A percentile compares a stretch with the other conserved stretches of the same genome.
Conservation (phyloP, 331 rosid genomes). For the Acacia concinna region DNA sequence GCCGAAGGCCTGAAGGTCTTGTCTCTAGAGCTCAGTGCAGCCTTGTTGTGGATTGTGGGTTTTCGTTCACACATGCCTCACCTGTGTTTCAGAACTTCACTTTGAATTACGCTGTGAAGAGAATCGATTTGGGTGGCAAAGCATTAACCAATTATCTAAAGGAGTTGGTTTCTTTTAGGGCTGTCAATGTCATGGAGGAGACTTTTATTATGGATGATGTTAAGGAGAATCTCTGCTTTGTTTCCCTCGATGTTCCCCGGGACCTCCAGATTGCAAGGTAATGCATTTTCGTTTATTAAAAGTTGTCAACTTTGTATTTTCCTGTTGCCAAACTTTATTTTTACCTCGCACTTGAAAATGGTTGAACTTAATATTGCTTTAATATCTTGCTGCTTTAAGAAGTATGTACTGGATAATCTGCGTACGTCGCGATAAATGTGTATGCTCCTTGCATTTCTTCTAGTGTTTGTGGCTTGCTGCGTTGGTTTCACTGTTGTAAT, state of each 20-base stretch:
- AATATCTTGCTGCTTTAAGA: background rate
- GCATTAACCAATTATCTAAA: conserved; percentile 86
- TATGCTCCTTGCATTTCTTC: background rate
- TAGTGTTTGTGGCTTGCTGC: background rate
- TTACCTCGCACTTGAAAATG: background rate
- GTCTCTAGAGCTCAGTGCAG: conserved; percentile 79
- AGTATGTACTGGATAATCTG: background rate
- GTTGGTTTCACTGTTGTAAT: background rate
- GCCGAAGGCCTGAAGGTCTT: conserved; percentile 56
- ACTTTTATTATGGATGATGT: conserved; percentile 83
- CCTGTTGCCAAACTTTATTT: background rate
- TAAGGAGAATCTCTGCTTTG: conserved; percentile 91
- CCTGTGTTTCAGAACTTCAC: conserved; percentile 91
- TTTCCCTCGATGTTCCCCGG: conserved; percentile 38
- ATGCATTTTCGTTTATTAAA: background rate
- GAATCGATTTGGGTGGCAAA: conserved; percentile 90
- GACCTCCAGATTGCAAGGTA: conserved; percentile 43
- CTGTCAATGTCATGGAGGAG: conserved; percentile 91
- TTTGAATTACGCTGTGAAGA: conserved; percentile 66
- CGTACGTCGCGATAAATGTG: background rate
- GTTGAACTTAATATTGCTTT: background rate
- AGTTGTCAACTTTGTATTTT: background rate
- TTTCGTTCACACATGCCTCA: conserved; percentile 86
- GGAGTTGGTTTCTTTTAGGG: conserved; percentile 81
- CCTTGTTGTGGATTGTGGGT: conserved; percentile 86